Conservation (phyloP, 192 early-diverging fungal species). For the Coemansia sp. region DNA sequence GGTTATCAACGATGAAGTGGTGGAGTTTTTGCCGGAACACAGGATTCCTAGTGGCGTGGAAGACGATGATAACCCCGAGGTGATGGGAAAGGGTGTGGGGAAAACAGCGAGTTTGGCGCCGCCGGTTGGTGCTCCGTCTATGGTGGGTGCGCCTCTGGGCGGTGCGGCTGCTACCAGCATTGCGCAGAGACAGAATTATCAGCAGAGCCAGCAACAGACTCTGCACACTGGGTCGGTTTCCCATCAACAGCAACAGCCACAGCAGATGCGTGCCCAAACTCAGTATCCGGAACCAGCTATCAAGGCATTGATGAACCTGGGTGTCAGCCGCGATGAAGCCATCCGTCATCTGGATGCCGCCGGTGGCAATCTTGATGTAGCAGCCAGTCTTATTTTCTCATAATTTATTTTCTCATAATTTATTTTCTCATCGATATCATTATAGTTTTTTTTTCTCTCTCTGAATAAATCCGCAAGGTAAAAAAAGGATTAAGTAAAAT, state of each 20-base stretch:
- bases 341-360: slow-evolving; percentile 73
- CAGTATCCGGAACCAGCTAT: slow-evolving; percentile 67
- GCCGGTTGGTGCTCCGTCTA: slow-evolving; percentile 10
- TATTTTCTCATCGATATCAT: not conserved
- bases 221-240: too few species aligned
- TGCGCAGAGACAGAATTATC: slow-evolving; percentile 3
- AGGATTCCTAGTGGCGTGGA: slow-evolving; percentile 70
- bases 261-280: slow-evolving; percentile 9
- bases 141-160: slow-evolving; percentile 11
- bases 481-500: too few species aligned
- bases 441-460: too few species aligned
- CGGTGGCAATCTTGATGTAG: slow-evolving; percentile 84
- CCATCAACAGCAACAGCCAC: slow-evolving; percentile 18
- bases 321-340: slow-evolving; percentile 76
- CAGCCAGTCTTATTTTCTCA: slow-evolving; percentile 82
- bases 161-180: not conserved
- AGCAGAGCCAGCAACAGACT: slow-evolving; percentile 27
- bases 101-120: too few species aligned
- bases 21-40: slow-evolving; percentile 91
- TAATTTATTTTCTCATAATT: slow-evolving; percentile 5
- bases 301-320: slow-evolving; percentile 71
- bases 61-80: slow-evolving; percentile 29
- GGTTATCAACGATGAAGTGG: slow-evolving; percentile 73
- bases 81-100: too few species aligned
- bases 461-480: too few species aligned